Base-by-base conservation (phyloP, 192 early-diverging fungal genomes). In the Backusella parvicylindrica region DNA sequence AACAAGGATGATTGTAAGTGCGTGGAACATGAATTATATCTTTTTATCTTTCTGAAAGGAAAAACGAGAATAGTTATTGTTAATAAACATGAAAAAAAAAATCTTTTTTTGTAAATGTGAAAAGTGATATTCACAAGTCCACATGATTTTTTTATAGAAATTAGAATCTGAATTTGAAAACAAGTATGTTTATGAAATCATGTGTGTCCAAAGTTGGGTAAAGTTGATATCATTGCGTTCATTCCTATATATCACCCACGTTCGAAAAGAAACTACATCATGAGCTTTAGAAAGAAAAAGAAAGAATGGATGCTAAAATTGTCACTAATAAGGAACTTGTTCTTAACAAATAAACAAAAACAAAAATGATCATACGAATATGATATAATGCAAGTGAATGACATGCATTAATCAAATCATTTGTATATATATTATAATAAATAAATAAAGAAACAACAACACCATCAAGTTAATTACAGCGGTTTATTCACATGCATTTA, bases 141-240 rank as follows among this genome's bases (percentile, higher is more conserved):
- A 60, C 26, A 60, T 60, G 53, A 60, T 12, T 56, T 60, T 56
- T 60, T 60, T 60, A 60, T 60, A 60, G 53, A 60, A 60, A 60
- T 60, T 60, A 60, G 53, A 60, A 60, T 60, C 11, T 28, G 11
- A 3, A 28, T 18, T 60, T 26, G 3, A 60, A 60, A 38, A 38
- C 1, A 38, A 3, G 37, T 38, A 38, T 38, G 6, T 23, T 26
- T 23, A 56, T 60, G 53, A 60, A 2, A 60, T 60, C 53, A 60
- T 60, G 53, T 60, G 53, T 60, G 11, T 11, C 23, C 53, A 60
- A 60, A 28, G 9, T 28, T 26, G 26, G 23, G 43, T n/a, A 47
- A 47, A 60, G 11, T 60, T 60, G 53, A 60, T 60, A 60, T 60
- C 53, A 60, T 60, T 3, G 9, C 18, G 33, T 35, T 35, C 33